A percentile compares a stretch with the other conserved stretches of the same genome.
These are phyloP conservation scores for Solanum arcanum DNA, from an alignment of 257 asterid species.

Conservation along the genomic window DNA sequence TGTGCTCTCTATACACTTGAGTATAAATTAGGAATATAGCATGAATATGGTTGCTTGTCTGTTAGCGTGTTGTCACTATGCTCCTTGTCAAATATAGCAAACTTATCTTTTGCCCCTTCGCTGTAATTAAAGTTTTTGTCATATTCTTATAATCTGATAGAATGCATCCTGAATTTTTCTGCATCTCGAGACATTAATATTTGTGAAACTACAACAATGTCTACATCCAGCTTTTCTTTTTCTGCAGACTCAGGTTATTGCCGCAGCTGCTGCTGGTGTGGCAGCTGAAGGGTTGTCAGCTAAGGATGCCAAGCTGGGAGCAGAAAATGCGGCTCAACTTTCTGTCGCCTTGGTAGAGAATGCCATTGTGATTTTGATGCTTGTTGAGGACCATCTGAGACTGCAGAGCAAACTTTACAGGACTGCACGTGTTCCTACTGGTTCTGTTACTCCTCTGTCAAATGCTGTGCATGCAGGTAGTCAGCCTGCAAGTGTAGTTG, in stretches of 20 bases:
- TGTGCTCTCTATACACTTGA: not conserved
- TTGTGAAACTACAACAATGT: constrained; percentile 13
- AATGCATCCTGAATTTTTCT: not conserved
- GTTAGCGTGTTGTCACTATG: not conserved
- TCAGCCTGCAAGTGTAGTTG: constrained; percentile 35
- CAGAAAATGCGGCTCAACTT: constrained; percentile 97
- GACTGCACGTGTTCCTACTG: constrained; percentile 52
- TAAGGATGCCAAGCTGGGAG: constrained; percentile 78
- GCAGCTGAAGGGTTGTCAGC: constrained; percentile 96
- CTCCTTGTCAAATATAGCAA: not conserved
- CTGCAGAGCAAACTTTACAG: constrained; percentile 83
- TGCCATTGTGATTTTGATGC: constrained; percentile 95
- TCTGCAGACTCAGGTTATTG: constrained; percentile 94
- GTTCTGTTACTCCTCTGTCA: constrained; percentile 61
- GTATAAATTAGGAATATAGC: not conserved
- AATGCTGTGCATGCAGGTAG: constrained; percentile 34
- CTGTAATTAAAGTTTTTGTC: not conserved
- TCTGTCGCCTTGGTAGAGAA: constrained; percentile 98
- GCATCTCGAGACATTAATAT: not conserved
- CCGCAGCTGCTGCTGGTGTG: constrained; percentile 99
- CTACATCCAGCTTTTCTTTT: constrained; percentile 32
- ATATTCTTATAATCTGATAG: not conserved
- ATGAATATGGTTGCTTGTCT: not conserved
- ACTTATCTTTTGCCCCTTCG: not conserved
- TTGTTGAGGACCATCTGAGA: constrained; percentile 94